A percentile compares a stretch with the other conserved stretches of the same genome.
These are phyloP conservation scores for thale cress (Arabidopsis thaliana) DNA, from an alignment of 345 rosid species.

Conservation along the genomic window DNA sequence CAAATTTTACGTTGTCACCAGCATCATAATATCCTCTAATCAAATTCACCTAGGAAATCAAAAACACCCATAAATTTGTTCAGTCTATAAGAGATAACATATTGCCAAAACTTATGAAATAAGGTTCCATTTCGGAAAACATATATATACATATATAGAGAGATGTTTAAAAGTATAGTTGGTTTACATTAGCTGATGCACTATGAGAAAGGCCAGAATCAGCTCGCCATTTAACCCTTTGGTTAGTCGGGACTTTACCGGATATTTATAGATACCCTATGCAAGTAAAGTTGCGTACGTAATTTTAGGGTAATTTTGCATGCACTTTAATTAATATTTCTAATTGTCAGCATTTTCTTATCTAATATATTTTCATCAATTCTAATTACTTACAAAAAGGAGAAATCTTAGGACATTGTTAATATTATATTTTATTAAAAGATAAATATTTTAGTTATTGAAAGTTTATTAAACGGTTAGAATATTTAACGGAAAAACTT, in stretches of 20 bases:
- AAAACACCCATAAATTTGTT: too few species aligned
- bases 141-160: not conserved
- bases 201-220: slow-evolving; percentile 79
- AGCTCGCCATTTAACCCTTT: slow-evolving; percentile 70
- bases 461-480: too few species aligned
- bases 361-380: too few species aligned
- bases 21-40: slow-evolving; percentile 89
- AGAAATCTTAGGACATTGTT: too few species aligned
- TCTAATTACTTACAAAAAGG: too few species aligned
- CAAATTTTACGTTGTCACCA: slow-evolving; percentile 87
- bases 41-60: slow-evolving; percentile 62
- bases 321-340: not conserved
- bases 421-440: too few species aligned
- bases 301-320: slow-evolving; percentile 31
- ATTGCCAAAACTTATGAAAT: not conserved
- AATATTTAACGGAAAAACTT: too few species aligned
- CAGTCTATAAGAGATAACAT: too few species aligned
- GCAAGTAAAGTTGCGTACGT: slow-evolving; percentile 41
- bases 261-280: slow-evolving; percentile 49
- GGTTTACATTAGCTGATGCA: slow-evolving; percentile 57
- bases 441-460: too few species aligned
- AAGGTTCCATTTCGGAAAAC: not conserved
- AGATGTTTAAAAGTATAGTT: not conserved
- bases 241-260: slow-evolving; percentile 62
- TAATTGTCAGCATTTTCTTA: too few species aligned